Evolutionary conservation across 2,329 filamentous ascomycete genomes (phyloP).

Genomic region (Ilyonectria robusta): DNA sequence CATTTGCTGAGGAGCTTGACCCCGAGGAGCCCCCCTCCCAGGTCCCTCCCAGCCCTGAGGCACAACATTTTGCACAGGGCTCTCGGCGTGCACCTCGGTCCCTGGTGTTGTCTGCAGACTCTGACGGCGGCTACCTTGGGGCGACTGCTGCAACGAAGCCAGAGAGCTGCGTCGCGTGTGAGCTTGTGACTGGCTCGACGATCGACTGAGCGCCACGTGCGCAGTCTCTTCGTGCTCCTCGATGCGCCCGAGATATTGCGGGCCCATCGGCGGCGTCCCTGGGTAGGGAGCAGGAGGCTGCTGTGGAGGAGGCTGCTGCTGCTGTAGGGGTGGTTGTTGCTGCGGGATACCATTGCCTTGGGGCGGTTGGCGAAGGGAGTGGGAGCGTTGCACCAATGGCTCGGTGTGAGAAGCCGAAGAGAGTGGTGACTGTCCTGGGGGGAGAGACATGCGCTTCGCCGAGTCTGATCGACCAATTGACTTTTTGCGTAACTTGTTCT

Average conservation of each 20-base stretch:
- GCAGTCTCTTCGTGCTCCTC: slow-evolving; percentile 46
- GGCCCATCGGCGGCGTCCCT: slow-evolving; percentile 12
- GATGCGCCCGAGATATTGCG: slow-evolving; percentile 42
- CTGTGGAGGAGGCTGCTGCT: slow-evolving; percentile 22
- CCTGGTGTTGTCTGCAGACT: slow-evolving; percentile 36
- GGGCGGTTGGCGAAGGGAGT: slow-evolving; percentile 34
- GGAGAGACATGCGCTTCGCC: slow-evolving; percentile 39
- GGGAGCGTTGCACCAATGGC: slow-evolving; percentile 16
- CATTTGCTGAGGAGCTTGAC: slow-evolving; percentile 28
- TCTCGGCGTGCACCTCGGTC: slow-evolving; percentile 18
- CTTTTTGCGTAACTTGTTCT: slow-evolving; percentile 45
- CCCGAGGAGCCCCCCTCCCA: slow-evolving; percentile 21
- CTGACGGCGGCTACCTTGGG: slow-evolving; percentile 38
- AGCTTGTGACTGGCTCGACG: slow-evolving; percentile 35
- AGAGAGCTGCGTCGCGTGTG: slow-evolving; percentile 35
- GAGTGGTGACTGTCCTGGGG: slow-evolving; percentile 38
- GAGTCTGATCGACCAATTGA: slow-evolving; percentile 38
- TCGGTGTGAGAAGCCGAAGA: slow-evolving; percentile 24
- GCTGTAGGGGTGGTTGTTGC: slow-evolving; percentile 17
- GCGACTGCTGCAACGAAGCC: slow-evolving; percentile 37
- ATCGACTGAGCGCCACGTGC: slow-evolving; percentile 32
- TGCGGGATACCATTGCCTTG: slow-evolving; percentile 23
- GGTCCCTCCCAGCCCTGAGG: slow-evolving; percentile 8
- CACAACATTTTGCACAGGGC: slow-evolving; percentile 10
- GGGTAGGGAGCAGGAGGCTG: neutral